These are phyloP conservation scores for Suillus variegatus DNA, from an alignment of 768 basidiomycete species.

Conservation along the genomic window DNA sequence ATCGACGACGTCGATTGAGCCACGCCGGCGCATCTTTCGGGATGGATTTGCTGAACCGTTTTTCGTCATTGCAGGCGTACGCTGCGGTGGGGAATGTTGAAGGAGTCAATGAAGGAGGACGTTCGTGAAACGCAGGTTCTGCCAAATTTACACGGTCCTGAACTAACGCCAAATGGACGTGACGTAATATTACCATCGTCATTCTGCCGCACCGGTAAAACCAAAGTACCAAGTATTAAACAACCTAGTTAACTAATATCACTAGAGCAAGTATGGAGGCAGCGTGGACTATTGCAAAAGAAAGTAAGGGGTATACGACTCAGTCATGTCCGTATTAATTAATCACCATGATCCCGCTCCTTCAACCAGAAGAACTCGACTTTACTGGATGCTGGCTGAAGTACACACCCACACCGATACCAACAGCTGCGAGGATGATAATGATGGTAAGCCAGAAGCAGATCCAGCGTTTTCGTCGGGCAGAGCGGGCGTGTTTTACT, in stretches of 20 bases:
- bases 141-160: neutral
- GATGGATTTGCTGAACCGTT: slow-evolving; percentile 31
- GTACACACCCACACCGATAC: slow-evolving; percentile 31
- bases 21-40: slow-evolving; percentile 43
- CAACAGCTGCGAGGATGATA: slow-evolving; percentile 52
- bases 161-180: neutral
- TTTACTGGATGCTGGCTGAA: slow-evolving; percentile 16
- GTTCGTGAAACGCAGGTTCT: neutral
- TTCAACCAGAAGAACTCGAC: slow-evolving; percentile 8
- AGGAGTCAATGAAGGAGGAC: neutral
- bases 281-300: neutral
- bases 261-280: slow-evolving; percentile 1
- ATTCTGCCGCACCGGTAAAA: neutral
- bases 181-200: slow-evolving; percentile 6
- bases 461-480: slow-evolving; percentile 84
- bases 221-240: slow-evolving; percentile 1
- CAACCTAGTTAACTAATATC: neutral
- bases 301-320: slow-evolving; percentile 2
- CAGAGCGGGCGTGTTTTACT: slow-evolving; percentile 64
- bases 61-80: slow-evolving; percentile 1
- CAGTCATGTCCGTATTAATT: slow-evolving; percentile 2
- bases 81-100: neutral
- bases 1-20: slow-evolving; percentile 72
- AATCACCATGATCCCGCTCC: neutral
- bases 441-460: slow-evolving; percentile 70